Conservation (phyloP, 192 early-diverging fungal species). For the Globomyces pollinis-pini region DNA sequence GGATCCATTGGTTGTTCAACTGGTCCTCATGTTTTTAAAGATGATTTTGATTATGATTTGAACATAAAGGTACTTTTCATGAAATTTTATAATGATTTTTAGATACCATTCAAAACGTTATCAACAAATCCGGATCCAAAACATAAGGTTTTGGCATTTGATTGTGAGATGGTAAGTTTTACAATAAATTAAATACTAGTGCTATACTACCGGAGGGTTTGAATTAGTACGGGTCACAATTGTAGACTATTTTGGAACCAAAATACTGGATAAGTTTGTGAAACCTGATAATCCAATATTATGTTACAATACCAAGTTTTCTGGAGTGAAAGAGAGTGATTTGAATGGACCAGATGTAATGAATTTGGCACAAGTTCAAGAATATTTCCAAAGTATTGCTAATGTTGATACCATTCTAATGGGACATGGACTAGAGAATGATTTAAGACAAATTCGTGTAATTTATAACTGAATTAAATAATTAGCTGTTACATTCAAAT, state of each 20-base stretch:
- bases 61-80: neutral
- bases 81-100: too few relatives aligned
- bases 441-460: conserved; percentile 1
- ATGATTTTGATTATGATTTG: neutral
- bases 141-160: neutral
- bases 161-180: conserved; percentile 1
- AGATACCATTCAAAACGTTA: too few relatives aligned
- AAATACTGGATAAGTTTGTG: neutral
- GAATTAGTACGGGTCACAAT: neutral
- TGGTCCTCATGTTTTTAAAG: neutral
- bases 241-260: neutral
- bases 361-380: neutral
- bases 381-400: neutral
- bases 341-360: neutral
- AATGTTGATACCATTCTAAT: conserved; percentile 2
- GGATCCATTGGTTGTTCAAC: neutral
- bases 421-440: conserved; percentile 11
- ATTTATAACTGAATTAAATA: neutral
- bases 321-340: neutral
- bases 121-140: neutral
- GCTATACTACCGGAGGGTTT: neutral
- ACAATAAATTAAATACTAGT: too few relatives aligned
- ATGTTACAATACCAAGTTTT: neutral
- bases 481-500: too few relatives aligned
- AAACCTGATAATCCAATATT: neutral